A percentile compares a stretch with the other conserved stretches of the same genome.
phyloP scores from a whole-genome alignment of 768 basidiomycete genomes.

The Lactarius psammicola region DNA sequence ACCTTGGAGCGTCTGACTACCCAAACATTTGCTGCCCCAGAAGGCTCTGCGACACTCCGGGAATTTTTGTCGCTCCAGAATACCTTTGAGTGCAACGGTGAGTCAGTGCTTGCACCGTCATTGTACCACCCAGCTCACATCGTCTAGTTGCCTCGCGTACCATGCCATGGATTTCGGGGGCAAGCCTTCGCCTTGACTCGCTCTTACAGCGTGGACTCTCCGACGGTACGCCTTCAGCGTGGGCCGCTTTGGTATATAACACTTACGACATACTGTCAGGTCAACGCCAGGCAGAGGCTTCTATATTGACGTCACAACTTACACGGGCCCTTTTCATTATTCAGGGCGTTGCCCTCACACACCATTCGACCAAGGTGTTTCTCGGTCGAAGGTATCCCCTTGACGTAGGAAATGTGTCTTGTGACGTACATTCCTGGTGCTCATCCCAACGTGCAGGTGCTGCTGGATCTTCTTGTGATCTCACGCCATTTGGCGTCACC shows the following conservation, averaged over 20 bases:
- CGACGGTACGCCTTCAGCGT: slow-evolving; percentile 40
- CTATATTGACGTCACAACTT: slow-evolving; percentile 51
- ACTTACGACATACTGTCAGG: slow-evolving; percentile 11
- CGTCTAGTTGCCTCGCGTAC: slow-evolving; percentile 63
- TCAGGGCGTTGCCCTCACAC: slow-evolving; percentile 74
- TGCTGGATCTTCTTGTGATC: slow-evolving; percentile 67
- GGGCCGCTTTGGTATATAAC: slow-evolving; percentile 9
- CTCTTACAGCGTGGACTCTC: slow-evolving; percentile 45
- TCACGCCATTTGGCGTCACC: slow-evolving; percentile 55
- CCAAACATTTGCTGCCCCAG: slow-evolving; percentile 52
- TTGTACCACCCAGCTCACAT: background rate
- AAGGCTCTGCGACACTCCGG: slow-evolving; percentile 43
- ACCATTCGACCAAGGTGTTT: slow-evolving; percentile 62
- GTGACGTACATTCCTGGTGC: background rate
- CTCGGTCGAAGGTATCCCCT: slow-evolving; percentile 66
- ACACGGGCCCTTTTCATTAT: slow-evolving; percentile 62
- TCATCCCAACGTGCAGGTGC: slow-evolving; percentile 45
- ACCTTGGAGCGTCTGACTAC: slow-evolving; percentile 40
- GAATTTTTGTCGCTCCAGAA: slow-evolving; percentile 61
- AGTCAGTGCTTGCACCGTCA: slow-evolving; percentile 31
- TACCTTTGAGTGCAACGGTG: slow-evolving; percentile 82
- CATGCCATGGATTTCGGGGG: slow-evolving; percentile 57
- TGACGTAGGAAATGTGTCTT: slow-evolving; percentile 49
- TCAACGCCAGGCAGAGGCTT: slow-evolving; percentile 47
- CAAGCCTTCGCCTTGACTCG: slow-evolving; percentile 51